Conservation (phyloP, 306 rosid species). For the Cucumis hystrix region DNA sequence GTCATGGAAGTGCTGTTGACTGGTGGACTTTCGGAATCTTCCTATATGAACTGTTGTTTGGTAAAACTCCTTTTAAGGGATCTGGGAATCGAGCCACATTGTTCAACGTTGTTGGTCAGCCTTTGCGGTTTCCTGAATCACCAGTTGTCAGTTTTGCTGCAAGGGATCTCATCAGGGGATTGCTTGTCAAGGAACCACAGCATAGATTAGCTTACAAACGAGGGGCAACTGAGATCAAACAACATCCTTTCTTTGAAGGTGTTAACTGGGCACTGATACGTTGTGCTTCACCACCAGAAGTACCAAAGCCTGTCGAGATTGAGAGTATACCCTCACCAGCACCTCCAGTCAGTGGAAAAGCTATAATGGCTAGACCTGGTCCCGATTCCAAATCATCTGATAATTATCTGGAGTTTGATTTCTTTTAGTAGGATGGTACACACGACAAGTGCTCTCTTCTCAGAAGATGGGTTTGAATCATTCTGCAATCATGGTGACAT, state of each 20-base stretch:
- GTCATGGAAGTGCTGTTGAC: slow-evolving; percentile 95
- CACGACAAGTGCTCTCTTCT: background rate
- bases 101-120: slow-evolving; percentile 88
- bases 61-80: slow-evolving; percentile 94
- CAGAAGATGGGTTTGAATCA: background rate
- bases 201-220: slow-evolving; percentile 85
- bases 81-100: slow-evolving; percentile 85
- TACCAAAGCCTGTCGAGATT: slow-evolving; percentile 72
- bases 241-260: slow-evolving; percentile 92
- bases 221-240: slow-evolving; percentile 91
- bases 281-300: slow-evolving; percentile 96
- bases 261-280: slow-evolving; percentile 98
- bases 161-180: slow-evolving; percentile 79
- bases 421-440: slow-evolving; percentile 50
- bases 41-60: slow-evolving; percentile 80
- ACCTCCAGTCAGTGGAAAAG: slow-evolving; percentile 50
- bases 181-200: slow-evolving; percentile 93
- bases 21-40: slow-evolving; percentile 99
- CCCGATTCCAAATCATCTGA: slow-evolving; percentile 60
- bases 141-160: slow-evolving; percentile 93
- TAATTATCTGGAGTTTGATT: slow-evolving; percentile 97
- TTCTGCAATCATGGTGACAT: slow-evolving; percentile 5
- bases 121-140: slow-evolving; percentile 85
- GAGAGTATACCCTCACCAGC: slow-evolving; percentile 63
- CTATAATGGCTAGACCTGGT: slow-evolving; percentile 29